phyloP scores from a whole-genome alignment of 345 rosid species.

The Angophora floribunda region DNA sequence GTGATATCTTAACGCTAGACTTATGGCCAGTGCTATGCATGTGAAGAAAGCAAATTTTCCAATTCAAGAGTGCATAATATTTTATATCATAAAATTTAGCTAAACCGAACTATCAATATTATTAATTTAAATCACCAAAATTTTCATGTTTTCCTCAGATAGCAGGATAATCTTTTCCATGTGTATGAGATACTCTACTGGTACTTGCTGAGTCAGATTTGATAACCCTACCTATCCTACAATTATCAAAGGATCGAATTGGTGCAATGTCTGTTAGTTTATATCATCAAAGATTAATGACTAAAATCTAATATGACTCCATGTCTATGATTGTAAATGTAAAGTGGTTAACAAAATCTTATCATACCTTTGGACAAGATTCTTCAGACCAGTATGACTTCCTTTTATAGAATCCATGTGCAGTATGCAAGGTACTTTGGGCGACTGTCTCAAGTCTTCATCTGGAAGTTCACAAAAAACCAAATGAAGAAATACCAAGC shows the following conservation, averaged over 20 bases:
- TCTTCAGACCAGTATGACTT: constrained; percentile 89
- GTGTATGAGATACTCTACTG: background rate
- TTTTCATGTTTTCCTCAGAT: background rate
- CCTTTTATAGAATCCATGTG: constrained; percentile 99
- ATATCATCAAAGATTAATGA: background rate
- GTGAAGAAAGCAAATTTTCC: background rate
- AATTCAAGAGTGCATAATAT: background rate
- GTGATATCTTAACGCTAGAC: background rate
- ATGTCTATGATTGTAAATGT: background rate
- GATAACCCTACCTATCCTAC: background rate
- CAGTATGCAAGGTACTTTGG: constrained; percentile 75
- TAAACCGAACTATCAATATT: background rate
- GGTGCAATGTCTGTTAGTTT: background rate
- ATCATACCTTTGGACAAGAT: constrained; percentile 81
- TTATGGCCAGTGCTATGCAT: background rate
- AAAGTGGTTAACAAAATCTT: background rate
- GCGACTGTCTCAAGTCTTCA: constrained; percentile 30
- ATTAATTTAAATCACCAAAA: background rate
- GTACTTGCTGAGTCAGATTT: background rate
- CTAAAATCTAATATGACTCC: background rate
- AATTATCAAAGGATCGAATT: background rate
- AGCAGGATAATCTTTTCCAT: background rate
- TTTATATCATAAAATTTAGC: background rate
- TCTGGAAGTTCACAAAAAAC: constrained; percentile 31
- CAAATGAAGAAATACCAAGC: background rate